phyloP scores from a whole-genome alignment of 768 basidiomycete genomes.

The Neoboletus brunneissimus region DNA sequence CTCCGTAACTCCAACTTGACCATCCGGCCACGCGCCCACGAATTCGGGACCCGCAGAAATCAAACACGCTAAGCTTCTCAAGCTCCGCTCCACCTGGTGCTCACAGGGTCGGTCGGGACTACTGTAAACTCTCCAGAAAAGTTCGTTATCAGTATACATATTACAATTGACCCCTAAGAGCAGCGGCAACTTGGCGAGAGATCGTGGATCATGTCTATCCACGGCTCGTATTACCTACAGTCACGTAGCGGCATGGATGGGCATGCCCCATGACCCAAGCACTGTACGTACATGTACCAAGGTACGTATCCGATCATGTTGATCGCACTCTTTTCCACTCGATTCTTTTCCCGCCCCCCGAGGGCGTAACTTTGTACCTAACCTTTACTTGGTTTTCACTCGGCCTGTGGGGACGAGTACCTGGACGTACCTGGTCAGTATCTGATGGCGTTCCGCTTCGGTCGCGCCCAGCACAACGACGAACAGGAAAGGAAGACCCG shows the following conservation, averaged over 20 bases:
- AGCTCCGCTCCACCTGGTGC: not conserved
- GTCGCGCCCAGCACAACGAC: not conserved
- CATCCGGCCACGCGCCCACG: conserved; percentile 1
- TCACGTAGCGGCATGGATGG: conserved; percentile 1
- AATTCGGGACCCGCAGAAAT: not conserved
- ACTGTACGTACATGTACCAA: conserved; percentile 8
- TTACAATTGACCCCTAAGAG: conserved; percentile 8
- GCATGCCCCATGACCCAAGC: conserved; percentile 1
- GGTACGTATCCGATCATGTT: conserved; percentile 4
- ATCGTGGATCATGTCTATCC: conserved; percentile 19
- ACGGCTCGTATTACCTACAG: not conserved
- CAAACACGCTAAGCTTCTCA: not conserved
- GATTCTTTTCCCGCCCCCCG: not conserved
- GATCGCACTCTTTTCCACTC: conserved; percentile 10
- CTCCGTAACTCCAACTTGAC: not conserved
- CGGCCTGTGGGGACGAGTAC: not conserved
- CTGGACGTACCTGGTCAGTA: conserved; percentile 1
- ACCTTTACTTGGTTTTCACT: conserved; percentile 6
- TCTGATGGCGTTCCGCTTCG: conserved; percentile 1
- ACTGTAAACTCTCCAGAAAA: not conserved
- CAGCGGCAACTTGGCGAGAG: not conserved
- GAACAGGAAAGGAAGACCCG: conserved; percentile 15
- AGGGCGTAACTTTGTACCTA: conserved; percentile 22
- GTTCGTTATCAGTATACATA: not conserved
- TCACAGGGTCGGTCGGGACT: not conserved